Evolutionary conservation across 306 rosid genomes (phyloP), one percentile per base, ranked within the genome.

Genomic region (Trichosanthes truncata): DNA sequence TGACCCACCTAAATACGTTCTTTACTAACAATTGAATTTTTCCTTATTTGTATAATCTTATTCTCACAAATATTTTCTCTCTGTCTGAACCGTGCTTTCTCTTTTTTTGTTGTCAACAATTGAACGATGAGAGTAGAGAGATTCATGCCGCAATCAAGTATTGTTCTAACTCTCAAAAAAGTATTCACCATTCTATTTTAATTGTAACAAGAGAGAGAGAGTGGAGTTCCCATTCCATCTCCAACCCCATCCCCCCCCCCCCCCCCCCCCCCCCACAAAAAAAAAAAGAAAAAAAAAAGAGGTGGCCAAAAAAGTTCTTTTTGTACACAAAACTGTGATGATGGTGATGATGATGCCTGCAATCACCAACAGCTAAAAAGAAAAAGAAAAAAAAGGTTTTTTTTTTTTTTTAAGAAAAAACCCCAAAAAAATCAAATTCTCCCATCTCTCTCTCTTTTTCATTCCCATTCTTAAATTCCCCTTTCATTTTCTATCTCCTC

Each of bases 251-350:
- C 45, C 25, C n/a, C n/a, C n/a, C n/a, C n/a, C n/a, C n/a, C n/a
- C n/a, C n/a, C n/a, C n/a, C n/a, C n/a, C n/a, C n/a, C n/a, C n/a
- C n/a, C n/a, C n/a, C n/a, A n/a, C n/a, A 20, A 17, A 53, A 18
- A 17, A 0, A 51, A 1, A 29, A 15, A 14, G 6, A 62, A 6
- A 29, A n/a, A 21, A 84, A 94, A 92, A 87, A 88, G 96, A 90
- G 90, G 97, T 88, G 89, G 87, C 81, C 67, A 51, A 92, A 91
- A 86, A 90, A 89, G 97, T 84, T 92, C 90, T 90, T 92, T 94
- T 94, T 94, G 96, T 90, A 94, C 96, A 85, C 88, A 87, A 7
- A 29, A 67, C 88, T 83, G 96, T 88, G 89, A 89, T 93, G 93
- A 92, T 91, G 93, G 79, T 38, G 79, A 77, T 77, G 80, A 77